Conservation (phyloP, 495 filamentous ascomycete species). For the Amphirosellinia nigrospora region DNA sequence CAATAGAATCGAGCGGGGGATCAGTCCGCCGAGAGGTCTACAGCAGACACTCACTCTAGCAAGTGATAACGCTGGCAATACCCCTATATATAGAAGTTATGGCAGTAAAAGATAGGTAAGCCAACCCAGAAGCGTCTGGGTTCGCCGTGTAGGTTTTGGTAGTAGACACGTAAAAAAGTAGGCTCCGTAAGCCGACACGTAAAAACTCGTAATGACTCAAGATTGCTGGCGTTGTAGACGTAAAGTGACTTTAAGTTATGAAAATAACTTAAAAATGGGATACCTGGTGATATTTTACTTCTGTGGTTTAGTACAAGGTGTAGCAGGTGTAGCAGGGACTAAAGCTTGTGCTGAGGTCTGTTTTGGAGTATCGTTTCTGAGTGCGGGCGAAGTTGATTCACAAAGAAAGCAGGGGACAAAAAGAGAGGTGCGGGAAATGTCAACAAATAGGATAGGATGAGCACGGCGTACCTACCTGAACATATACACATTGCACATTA, state of each 20-base stretch:
- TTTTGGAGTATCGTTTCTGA: background rate
- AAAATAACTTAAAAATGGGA: too few relatives aligned
- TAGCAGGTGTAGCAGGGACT: too few relatives aligned
- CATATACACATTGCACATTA: conserved; percentile 2
- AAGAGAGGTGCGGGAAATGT: background rate
- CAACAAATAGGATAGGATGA: background rate
- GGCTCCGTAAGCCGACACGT: too few relatives aligned
- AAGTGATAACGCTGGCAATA: conserved; percentile 10
- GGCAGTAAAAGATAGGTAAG: background rate
- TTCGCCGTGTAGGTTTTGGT: background rate
- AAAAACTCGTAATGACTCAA: too few relatives aligned
- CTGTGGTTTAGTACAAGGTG: too few relatives aligned
- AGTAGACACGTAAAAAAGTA: too few relatives aligned
- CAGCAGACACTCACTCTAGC: conserved; percentile 17
- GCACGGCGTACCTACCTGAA: too few relatives aligned
- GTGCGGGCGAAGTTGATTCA: background rate
- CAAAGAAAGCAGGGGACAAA: conserved; percentile 10
- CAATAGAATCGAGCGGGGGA: background rate
- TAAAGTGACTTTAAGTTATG: too few relatives aligned
- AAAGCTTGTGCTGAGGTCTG: too few relatives aligned
- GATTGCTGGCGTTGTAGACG: too few relatives aligned
- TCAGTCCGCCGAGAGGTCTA: background rate
- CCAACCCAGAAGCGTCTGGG: background rate
- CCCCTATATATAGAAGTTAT: background rate
- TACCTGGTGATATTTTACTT: too few relatives aligned